These are phyloP conservation scores for Trichophyton simii DNA, from an alignment of 2,329 filamentous ascomycete species.

Conservation along the genomic window DNA sequence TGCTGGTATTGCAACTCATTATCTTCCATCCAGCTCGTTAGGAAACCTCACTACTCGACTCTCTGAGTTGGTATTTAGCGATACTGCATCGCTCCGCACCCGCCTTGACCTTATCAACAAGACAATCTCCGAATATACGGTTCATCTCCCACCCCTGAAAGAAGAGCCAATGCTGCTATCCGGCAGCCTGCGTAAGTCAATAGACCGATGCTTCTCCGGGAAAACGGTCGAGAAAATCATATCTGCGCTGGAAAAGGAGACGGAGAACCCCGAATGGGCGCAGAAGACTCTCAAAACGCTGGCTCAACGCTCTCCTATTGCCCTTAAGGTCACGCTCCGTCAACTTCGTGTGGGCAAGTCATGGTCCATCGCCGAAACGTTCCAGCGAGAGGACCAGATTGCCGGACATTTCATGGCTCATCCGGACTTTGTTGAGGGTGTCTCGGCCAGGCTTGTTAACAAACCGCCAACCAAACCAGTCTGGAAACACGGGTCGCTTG, in stretches of 20 bases:
- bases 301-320: conserved; percentile 66
- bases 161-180: conserved; percentile 54
- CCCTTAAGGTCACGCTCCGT: conserved; percentile 68
- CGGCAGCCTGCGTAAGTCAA: conserved; percentile 61
- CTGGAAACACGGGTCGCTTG: conserved; percentile 65
- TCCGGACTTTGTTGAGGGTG: conserved; percentile 83
- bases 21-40: conserved; percentile 80
- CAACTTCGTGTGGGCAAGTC: conserved; percentile 64
- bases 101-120: conserved; percentile 64
- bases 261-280: conserved; percentile 59
- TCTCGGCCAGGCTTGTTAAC: conserved; percentile 64
- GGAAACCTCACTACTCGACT: conserved; percentile 71
- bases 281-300: conserved; percentile 63
- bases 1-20: conserved; percentile 87
- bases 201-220: conserved; percentile 70
- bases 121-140: conserved; percentile 85
- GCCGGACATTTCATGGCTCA: conserved; percentile 80
- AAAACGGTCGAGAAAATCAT: conserved; percentile 59
- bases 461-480: conserved; percentile 53
- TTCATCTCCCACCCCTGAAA: conserved; percentile 54
- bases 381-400: conserved; percentile 73
- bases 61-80: conserved; percentile 77
- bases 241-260: conserved; percentile 46
- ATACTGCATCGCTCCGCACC: conserved; percentile 51
- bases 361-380: conserved; percentile 77